Evolutionary conservation across 306 rosid genomes (phyloP), one percentile per base, ranked within the genome.

Genomic region (Pyrus communis): DNA sequence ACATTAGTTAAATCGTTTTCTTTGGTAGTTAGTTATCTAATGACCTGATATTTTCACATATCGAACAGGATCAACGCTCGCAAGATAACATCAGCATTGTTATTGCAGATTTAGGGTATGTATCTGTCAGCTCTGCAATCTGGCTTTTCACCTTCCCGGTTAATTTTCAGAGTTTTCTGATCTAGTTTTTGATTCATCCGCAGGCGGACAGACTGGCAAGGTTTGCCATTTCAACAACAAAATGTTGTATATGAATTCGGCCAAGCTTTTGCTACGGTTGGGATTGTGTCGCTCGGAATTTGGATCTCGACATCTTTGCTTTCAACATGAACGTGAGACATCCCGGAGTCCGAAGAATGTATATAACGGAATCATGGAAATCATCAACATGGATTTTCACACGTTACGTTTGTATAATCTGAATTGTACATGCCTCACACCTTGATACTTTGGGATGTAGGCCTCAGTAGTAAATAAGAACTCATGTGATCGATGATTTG

Each of bases 1-100:
- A 28, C 54, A 33, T 28, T 59, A 10, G 28, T 52, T 59, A 61
- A 30, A 42, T 33, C 45, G 2, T 23, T 27, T 62, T 4, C 28
- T 45, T 67, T 21, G 58, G 23, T 52, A 19, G 25, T 51, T 51
- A 1, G 73, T 69, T 77, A 33, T 67, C 66, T 19, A 54, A 66
- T 82, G 65, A 82, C 54, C 45, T 61, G 28, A 52, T 17, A 52
- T 19, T 45, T 42, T 54, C 54, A 69, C 54, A 62, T 78, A 65
- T 71, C 43, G 45, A 77, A 83, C 85, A 96, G 99, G 92, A 92
- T 70, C 88, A 74, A 11, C 84, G 86, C 49, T 87, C 99, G 42
- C 96, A 96, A 87, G 99, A 96, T 83, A 96, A 96, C 77, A 82
- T 96, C 82, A 96, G 99, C 88, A 91, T 96, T 63, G 81, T 91